Base-by-base conservation (phyloP, 83 land plant genomes). In the Picea mariana region DNA sequence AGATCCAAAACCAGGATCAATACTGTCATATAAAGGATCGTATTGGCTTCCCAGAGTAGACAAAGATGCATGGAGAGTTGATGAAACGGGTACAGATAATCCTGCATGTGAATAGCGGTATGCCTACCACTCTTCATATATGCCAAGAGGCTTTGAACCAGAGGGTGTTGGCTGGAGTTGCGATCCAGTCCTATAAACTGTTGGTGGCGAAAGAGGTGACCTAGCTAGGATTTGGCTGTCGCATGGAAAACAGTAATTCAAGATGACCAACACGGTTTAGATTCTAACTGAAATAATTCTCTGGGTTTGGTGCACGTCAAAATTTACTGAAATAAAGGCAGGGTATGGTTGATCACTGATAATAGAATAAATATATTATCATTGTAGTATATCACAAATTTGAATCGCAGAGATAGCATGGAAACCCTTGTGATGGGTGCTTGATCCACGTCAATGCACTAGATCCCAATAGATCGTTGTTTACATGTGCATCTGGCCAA, bases 21-120 rank as follows among this genome's bases (percentile, higher is more conserved):
- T 62, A 82, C 91, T 84, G 73, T 91, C 91, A 76, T 66, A 81
- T 77, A 91, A 52, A 73, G 93, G 84, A 80, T 90, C 91, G 80
- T 90, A 89, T 47, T 78, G 90, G 21, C 86, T 85, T 71, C 68
- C 83, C n/a, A 91, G 64, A 73, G 83, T 80, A 6, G 78, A 24
- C 9, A 82, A 27, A 67, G 80, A 6, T 58, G 49, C 27, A 64
- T 42, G 80, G 24, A 80, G 83, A 9, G 92, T 85, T 69, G 93
- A 85, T 27, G 83, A 77, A 78, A 84, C 90, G 38, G 86, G 90
- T 20, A 77, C 75, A 63, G 94, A 89, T 78, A 85, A 87, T 91
- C 92, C 88, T 63, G 83, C 67, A 80, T 83, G 9, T 16, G 86
- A 78, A 67, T 79, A 75, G 40, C 63, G 65, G 58, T 81, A 67